Conservation (phyloP, 1,284 basidiomycete genomes). For the Pseudozyma tsukubaensis region DNA sequence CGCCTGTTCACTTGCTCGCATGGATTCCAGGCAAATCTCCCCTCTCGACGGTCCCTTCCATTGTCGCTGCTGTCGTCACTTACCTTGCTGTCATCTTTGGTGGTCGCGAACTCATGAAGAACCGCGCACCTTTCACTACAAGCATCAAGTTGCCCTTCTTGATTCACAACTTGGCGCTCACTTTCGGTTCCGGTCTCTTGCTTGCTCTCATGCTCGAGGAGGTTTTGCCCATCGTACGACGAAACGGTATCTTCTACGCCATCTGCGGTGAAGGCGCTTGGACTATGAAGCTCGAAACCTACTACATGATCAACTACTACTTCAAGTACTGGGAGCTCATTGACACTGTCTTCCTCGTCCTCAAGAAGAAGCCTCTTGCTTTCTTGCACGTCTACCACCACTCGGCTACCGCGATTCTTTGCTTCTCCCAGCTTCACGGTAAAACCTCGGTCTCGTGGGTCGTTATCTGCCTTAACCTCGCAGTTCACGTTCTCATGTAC, state of each 20-base stretch:
- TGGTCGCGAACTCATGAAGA: conserved; percentile 84
- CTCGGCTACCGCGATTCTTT: conserved; percentile 95
- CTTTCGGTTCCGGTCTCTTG: conserved; percentile 82
- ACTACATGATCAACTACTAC: conserved; percentile 96
- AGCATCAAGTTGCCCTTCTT: conserved; percentile 81
- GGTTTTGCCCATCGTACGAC: conserved; percentile 51
- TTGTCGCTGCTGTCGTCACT: conserved; percentile 73
- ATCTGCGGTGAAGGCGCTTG: conserved; percentile 84
- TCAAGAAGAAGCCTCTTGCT: conserved; percentile 94
- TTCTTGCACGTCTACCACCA: conserved; percentile 99
- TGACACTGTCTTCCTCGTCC: conserved; percentile 95
- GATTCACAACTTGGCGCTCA: conserved; percentile 89
- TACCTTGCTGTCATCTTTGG: conserved; percentile 93
- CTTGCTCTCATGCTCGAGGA: conserved; percentile 87
- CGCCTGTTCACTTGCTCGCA: conserved; percentile 41
- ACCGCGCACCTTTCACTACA: conserved; percentile 73
- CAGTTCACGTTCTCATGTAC: conserved; percentile 97
- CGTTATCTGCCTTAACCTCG: conserved; percentile 90
- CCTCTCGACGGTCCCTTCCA: conserved; percentile 53
- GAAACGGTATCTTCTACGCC: conserved; percentile 71
- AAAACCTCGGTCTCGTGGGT: conserved; percentile 86
- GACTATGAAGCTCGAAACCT: conserved; percentile 75
- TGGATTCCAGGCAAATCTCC: conserved; percentile 62
- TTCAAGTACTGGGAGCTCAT: conserved; percentile 76
- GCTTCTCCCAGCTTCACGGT: conserved; percentile 90